Base-by-base conservation (phyloP, 2,329 filamentous ascomycete species). In the Diaporthe batatas region DNA sequence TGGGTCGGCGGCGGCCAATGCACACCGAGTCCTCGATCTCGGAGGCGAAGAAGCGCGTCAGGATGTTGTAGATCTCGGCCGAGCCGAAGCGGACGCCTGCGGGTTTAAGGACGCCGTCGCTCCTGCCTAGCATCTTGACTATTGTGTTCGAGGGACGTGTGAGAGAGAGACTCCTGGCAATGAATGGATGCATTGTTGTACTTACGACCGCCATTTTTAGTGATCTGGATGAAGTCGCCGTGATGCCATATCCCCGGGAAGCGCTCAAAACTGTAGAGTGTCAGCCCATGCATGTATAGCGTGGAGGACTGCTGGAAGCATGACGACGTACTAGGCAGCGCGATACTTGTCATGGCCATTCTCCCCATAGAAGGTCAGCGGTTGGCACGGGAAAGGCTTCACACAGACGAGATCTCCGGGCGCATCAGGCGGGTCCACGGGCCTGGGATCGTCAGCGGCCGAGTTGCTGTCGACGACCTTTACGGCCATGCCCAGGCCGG, bases 51-150 rank as follows among this genome's bases (percentile, higher is more conserved):
- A 95, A 93, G 76, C 93, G 91, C 1, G 96, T 89, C 36, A 98
- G 84, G n/a, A 98, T 87, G 80, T 98, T 98, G 83, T 98, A 98
- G 25, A 99, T 98, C 85, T 99, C 96, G 0, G 96, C 95, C 42
- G 92, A 95, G 6, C 96, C 96, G 79, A 99, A 98, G 0, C 96
- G 88, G 23, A 99, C 94, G 2, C 96, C 96, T 0, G 92, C 90
- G 0, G 96, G 96, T 80, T 99, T 99, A 18, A 99, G 84, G 7
- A 98, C 94, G 5, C 96, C 96, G 78, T 99, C 96, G 68, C 93
- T 96, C 34, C 96, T 90, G 3, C 96, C 96, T 0, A 98, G 88
- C 96, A 98, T 98, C 76, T 94, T 87, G 12, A 98, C 62, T 62
- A 23, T 65, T 67, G 25, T 53, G 11, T 1, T 3, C 2, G 12